Evolutionary conservation across 202 grass and related monocot species (phyloP).

Genomic region (Schoenoplectus triqueter): DNA sequence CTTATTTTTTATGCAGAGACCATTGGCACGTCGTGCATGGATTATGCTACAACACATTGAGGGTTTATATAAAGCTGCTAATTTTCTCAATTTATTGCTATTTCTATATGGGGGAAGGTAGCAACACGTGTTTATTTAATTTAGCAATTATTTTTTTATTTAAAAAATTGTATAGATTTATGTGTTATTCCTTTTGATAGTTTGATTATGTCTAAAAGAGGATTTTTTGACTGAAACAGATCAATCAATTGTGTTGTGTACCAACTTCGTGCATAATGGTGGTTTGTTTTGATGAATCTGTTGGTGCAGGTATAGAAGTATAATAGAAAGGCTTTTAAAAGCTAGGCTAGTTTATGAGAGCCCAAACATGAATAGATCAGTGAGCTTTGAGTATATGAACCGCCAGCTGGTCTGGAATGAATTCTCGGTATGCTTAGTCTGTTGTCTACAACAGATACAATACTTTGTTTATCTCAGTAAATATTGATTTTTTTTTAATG

Average conservation of each 20-base stretch:
- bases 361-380: conserved; percentile 98
- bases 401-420: conserved; percentile 98
- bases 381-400: conserved; percentile 99
- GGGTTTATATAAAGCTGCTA: conserved; percentile 79
- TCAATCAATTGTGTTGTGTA: background rate
- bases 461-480: background rate
- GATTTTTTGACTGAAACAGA: background rate
- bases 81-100: conserved; percentile 76
- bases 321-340: conserved; percentile 92
- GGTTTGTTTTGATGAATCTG: conserved; percentile 11
- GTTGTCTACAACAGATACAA: background rate
- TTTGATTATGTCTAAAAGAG: background rate
- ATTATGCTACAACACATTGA: conserved; percentile 71
- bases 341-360: conserved; percentile 91
- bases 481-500: conserved; percentile 10
- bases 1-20: conserved; percentile 59
- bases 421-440: conserved; percentile 72
- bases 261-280: background rate
- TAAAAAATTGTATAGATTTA: conserved; percentile 6
- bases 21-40: conserved; percentile 70
- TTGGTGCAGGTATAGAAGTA: conserved; percentile 75
- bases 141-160: conserved; percentile 29
- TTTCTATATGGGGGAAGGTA: conserved; percentile 97
- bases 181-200: background rate
- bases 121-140: conserved; percentile 30